These are phyloP conservation scores for Pythium rishiriense DNA, from an alignment of 352 stramenopile species.

Conservation along the genomic window DNA sequence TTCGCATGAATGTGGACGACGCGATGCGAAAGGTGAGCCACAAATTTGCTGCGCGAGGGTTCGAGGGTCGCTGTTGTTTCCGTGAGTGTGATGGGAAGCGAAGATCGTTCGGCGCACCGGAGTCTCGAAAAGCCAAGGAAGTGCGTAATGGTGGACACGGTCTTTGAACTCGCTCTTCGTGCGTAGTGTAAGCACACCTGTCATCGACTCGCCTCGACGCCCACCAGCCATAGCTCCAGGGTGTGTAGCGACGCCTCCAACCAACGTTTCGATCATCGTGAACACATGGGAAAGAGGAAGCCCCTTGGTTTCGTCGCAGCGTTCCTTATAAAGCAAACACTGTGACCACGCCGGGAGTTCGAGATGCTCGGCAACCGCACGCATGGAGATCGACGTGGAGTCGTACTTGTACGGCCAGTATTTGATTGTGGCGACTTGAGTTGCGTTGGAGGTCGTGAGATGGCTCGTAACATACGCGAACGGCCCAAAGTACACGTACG, in stretches of 20 bases:
- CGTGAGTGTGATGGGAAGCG: constrained; percentile 19
- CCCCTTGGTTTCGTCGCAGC: constrained; percentile 4
- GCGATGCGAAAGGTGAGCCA: background rate
- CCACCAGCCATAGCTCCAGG: background rate
- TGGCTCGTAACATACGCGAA: constrained; percentile 8
- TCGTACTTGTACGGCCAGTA: constrained; percentile 28
- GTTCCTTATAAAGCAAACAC: constrained; percentile 17
- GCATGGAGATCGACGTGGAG: constrained; percentile 23
- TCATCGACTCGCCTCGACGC: background rate
- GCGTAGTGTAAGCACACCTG: constrained; percentile 9
- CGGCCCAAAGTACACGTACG: constrained; percentile 8
- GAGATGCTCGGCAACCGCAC: constrained; percentile 2
- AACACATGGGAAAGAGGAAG: constrained; percentile 1
- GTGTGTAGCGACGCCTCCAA: background rate
- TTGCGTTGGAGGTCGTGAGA: constrained; percentile 12
- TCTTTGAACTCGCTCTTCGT: constrained; percentile 15
- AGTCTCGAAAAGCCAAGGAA: constrained; percentile 29
- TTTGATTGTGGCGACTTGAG: background rate
- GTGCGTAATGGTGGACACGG: constrained; percentile 16
- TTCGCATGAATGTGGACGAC: constrained; percentile 9
- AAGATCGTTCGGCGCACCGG: constrained; percentile 13
- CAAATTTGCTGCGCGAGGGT: background rate
- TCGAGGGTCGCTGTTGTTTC: background rate
- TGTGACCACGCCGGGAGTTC: constrained; percentile 6
- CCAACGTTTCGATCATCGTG: constrained; percentile 1